These are phyloP conservation scores for Cryptosporidium andersoni DNA, from an alignment of 169 alveolate species.

Conservation along the genomic window DNA sequence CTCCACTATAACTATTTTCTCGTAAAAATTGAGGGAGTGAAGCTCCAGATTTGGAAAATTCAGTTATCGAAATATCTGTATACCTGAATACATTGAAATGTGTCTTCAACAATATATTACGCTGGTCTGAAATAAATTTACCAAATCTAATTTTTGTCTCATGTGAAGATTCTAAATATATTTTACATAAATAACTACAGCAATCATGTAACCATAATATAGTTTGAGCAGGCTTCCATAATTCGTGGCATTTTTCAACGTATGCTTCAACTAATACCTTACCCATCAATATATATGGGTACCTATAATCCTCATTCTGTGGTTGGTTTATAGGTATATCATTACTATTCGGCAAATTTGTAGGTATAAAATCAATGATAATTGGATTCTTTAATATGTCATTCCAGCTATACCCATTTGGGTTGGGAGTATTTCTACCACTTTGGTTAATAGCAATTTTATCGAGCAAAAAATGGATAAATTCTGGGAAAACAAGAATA, in stretches of 20 bases:
- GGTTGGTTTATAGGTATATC: not conserved
- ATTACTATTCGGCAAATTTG: not conserved
- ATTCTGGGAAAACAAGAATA: constrained; percentile 50
- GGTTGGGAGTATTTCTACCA: no score
- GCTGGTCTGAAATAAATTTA: not conserved
- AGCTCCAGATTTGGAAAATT: constrained; percentile 33
- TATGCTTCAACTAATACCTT: constrained; percentile 49
- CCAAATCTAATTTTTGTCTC: not conserved
- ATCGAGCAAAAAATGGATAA: not conserved
- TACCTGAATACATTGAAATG: constrained; percentile 61
- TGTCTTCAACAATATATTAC: constrained; percentile 19
- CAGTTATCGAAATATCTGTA: constrained; percentile 34
- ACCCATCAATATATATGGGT: constrained; percentile 49
- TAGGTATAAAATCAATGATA: not conserved
- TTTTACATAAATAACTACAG: constrained; percentile 6
- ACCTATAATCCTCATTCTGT: not conserved
- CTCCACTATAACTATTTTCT: not conserved
- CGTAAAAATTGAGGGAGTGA: constrained; percentile 44
- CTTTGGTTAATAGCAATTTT: not conserved
- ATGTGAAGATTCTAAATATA: constrained; percentile 1
- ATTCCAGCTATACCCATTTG: not conserved
- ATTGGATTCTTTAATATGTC: not conserved
- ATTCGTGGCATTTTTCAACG: constrained; percentile 22
- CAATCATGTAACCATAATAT: constrained; percentile 29
- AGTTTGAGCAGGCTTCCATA: constrained; percentile 27